Conservation (phyloP, 23 red algal species). For the Rhodosorus marinus region DNA sequence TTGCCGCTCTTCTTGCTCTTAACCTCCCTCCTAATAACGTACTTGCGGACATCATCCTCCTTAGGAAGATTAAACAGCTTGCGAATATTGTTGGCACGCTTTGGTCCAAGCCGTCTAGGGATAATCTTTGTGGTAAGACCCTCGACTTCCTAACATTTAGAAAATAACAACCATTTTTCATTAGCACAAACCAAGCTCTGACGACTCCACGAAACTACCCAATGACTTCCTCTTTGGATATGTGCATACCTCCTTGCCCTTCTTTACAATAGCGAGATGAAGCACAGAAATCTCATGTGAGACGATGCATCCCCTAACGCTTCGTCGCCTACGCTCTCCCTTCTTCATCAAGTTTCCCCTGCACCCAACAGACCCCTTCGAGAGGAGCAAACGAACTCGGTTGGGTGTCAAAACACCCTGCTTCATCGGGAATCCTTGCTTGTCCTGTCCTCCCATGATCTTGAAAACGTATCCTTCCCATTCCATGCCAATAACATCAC, state of each 20-base stretch:
- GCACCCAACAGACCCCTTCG: conserved; percentile 60
- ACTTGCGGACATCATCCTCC: conserved; percentile 97
- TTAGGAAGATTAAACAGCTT: conserved; percentile 96
- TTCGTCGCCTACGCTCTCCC: conserved; percentile 85
- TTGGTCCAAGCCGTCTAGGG: conserved; percentile 88
- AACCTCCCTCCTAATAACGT: conserved; percentile 94
- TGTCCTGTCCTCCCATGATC: conserved; percentile 98
- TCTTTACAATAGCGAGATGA: conserved; percentile 72
- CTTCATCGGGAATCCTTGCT: conserved; percentile 95
- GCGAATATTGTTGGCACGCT: conserved; percentile 87
- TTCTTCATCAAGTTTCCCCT: conserved; percentile 89
- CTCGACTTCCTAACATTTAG: conserved; percentile 37
- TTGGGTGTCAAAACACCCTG: conserved; percentile 87
- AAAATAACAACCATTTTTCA: neutral
- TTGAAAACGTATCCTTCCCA: conserved; percentile 81
- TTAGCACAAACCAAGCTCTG: too few relatives aligned
- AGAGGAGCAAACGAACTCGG: conserved; percentile 81
- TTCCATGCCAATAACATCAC: conserved; percentile 77
- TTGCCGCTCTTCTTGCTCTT: conserved; percentile 77
- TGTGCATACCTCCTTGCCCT: conserved; percentile 33
- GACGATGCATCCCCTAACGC: conserved; percentile 93
- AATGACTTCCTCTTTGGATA: neutral
- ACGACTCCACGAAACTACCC: too few relatives aligned
- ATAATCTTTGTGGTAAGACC: conserved; percentile 68
- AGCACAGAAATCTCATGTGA: conserved; percentile 75